A percentile compares a stretch with the other conserved stretches of the same genome.
Evolutionary conservation across 352 stramenopile species (phyloP).

Genomic region (Globisporangium spiculum): DNA sequence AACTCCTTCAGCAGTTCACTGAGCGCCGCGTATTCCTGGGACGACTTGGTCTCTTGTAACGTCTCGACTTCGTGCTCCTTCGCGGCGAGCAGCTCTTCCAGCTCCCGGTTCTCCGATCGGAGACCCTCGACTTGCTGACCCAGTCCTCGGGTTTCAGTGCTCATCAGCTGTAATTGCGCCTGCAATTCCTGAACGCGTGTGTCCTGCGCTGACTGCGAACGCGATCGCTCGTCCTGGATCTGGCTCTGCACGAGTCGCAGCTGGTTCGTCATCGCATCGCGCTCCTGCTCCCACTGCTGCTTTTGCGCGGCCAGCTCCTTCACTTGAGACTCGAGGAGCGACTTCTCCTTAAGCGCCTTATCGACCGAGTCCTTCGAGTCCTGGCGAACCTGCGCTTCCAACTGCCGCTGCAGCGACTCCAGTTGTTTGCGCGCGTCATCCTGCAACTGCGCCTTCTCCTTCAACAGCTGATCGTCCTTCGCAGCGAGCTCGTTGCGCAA

Average conservation of each 20-base stretch:
- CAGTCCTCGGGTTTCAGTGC: slow-evolving; percentile 30
- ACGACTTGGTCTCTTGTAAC: slow-evolving; percentile 39
- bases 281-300: slow-evolving; percentile 52
- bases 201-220: slow-evolving; percentile 41
- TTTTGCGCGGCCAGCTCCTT: slow-evolving; percentile 38
- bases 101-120: slow-evolving; percentile 36
- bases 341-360: slow-evolving; percentile 41
- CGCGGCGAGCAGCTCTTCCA: slow-evolving; percentile 44
- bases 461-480: slow-evolving; percentile 55
- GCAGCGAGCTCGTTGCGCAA: slow-evolving; percentile 48
- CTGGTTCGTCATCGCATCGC: slow-evolving; percentile 43
- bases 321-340: slow-evolving; percentile 40
- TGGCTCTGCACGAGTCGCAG: slow-evolving; percentile 51
- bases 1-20: slow-evolving; percentile 79
- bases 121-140: slow-evolving; percentile 49
- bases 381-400: slow-evolving; percentile 57
- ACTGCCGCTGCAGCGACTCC: slow-evolving; percentile 49
- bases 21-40: slow-evolving; percentile 54
- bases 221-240: slow-evolving; percentile 57
- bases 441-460: slow-evolving; percentile 54
- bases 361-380: slow-evolving; percentile 51
- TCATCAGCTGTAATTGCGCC: slow-evolving; percentile 45
- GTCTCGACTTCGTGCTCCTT: slow-evolving; percentile 52
- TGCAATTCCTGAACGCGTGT: slow-evolving; percentile 49
- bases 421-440: slow-evolving; percentile 62